A percentile compares a stretch with the other conserved stretches of the same genome.
Conservation (phyloP, 2,329 filamentous ascomycete genomes). For the Teratosphaeria viscida region DNA sequence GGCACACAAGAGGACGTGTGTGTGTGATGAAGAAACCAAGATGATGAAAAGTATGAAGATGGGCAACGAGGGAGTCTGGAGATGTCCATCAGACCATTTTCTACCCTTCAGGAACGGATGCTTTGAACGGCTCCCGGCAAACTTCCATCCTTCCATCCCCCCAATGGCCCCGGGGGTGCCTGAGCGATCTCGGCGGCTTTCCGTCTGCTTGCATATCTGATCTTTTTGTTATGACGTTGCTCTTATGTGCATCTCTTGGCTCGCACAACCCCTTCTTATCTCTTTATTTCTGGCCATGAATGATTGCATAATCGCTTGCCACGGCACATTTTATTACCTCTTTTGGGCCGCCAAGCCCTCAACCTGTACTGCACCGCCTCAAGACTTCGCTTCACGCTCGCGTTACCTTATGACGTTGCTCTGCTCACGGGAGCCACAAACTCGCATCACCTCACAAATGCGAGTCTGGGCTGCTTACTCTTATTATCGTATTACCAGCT, state of each 20-base stretch:
- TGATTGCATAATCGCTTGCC: background rate
- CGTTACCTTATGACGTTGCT: background rate
- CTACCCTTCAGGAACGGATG: background rate
- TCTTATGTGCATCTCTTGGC: background rate
- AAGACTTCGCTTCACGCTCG: background rate
- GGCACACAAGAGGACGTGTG: background rate
- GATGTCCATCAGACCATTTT: background rate
- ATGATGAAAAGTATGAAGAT: background rate
- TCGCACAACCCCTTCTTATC: background rate
- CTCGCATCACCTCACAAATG: background rate
- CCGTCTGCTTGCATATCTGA: background rate
- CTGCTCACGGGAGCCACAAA: background rate
- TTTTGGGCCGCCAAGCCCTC: too few species aligned
- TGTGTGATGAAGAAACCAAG: background rate
- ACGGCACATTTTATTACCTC: background rate
- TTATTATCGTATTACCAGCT: background rate
- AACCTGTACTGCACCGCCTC: too few species aligned
- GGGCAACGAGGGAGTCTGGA: background rate
- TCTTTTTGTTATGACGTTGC: background rate
- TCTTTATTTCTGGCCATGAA: too few species aligned
- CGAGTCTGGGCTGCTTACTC: background rate
- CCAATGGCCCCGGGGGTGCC: background rate
- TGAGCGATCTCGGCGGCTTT: background rate
- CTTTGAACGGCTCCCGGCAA: background rate
- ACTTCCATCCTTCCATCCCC: background rate